Percentiles rank a stretch among this genome's conserved stretches.
phyloP scores from a whole-genome alignment of 2,329 filamentous ascomycete species.

The Aureobasidium sp. region DNA sequence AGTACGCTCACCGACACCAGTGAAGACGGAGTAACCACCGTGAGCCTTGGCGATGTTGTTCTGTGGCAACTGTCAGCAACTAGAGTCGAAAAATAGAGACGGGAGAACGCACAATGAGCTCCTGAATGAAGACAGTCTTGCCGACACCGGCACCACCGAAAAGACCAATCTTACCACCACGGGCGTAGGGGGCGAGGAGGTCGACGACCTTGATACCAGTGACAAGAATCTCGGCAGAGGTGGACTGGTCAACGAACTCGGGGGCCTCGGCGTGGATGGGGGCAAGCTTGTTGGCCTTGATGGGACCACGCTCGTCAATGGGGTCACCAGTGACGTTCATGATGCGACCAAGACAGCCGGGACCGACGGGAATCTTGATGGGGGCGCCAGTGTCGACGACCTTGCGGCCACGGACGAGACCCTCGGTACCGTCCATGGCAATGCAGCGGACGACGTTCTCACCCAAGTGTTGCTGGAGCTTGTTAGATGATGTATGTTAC shows the following conservation, averaged over 20 bases:
- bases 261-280: slow-evolving; percentile 95
- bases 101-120: slow-evolving; percentile 68
- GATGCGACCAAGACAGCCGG: slow-evolving; percentile 92
- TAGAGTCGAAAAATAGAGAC: not conserved
- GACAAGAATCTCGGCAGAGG: slow-evolving; percentile 88
- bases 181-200: slow-evolving; percentile 95
- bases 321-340: slow-evolving; percentile 99
- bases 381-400: slow-evolving; percentile 84
- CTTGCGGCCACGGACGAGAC: slow-evolving; percentile 88
- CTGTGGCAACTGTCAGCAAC: slow-evolving; percentile 31
- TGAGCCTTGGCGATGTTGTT: slow-evolving; percentile 99
- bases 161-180: slow-evolving; percentile 99
- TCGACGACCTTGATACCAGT: slow-evolving; percentile 99
- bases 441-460: slow-evolving; percentile 99
- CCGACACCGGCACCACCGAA: slow-evolving; percentile 99
- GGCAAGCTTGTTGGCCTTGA: slow-evolving; percentile 81
- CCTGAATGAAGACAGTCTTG: slow-evolving; percentile 99
- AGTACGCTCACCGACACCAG: slow-evolving; percentile 99
- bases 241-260: slow-evolving; percentile 90
- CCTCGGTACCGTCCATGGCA: slow-evolving; percentile 99
- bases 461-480: slow-evolving; percentile 88
- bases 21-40: slow-evolving; percentile 99
- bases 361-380: slow-evolving; percentile 94
- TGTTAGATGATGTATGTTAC: slow-evolving; percentile 22
- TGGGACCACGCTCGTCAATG: slow-evolving; percentile 97